Evolutionary conservation across 2,329 filamentous ascomycete species (phyloP).

Genomic region (Cladosporium cucumerinum): DNA sequence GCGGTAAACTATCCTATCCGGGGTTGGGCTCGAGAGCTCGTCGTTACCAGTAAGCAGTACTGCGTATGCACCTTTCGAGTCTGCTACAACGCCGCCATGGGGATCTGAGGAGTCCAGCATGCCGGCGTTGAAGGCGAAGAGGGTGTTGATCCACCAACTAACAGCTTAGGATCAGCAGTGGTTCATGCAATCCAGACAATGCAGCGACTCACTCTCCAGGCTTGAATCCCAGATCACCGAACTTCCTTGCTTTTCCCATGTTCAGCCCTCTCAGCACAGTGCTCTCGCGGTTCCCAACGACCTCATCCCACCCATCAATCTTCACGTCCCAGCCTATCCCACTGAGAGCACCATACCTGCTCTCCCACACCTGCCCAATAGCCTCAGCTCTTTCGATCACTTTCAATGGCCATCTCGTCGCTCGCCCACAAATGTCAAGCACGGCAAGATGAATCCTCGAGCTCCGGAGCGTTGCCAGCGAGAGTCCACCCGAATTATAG

Average conservation of each 20-base stretch:
- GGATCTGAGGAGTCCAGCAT: slow-evolving; percentile 45
- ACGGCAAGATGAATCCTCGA: slow-evolving; percentile 48
- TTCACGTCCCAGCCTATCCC: slow-evolving; percentile 35
- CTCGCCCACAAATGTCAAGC: slow-evolving; percentile 41
- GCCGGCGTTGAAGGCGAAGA: slow-evolving; percentile 47
- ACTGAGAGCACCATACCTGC: not conserved
- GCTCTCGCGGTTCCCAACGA: slow-evolving; percentile 39
- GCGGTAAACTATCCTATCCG: slow-evolving; percentile 42
- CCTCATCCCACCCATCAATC: slow-evolving; percentile 42
- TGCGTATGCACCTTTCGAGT: slow-evolving; percentile 45
- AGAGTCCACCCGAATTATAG: slow-evolving; percentile 27
- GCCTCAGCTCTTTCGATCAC: slow-evolving; percentile 46
- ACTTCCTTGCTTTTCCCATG: slow-evolving; percentile 35
- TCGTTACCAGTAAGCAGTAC: slow-evolving; percentile 41
- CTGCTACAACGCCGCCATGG: slow-evolving; percentile 42
- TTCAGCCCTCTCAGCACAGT: slow-evolving; percentile 30
- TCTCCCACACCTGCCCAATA: slow-evolving; percentile 40
- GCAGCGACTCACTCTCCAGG: slow-evolving; percentile 42
- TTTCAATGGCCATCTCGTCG: slow-evolving; percentile 46
- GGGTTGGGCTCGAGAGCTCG: slow-evolving; percentile 37
- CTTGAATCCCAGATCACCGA: slow-evolving; percentile 44
- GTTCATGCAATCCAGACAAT: not conserved
- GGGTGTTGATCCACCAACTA: slow-evolving; percentile 50
- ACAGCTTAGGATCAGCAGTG: not conserved
- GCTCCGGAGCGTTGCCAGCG: slow-evolving; percentile 37